Base-by-base conservation (phyloP, 495 filamentous ascomycete genomes). In the Articulospora tetracladia region DNA sequence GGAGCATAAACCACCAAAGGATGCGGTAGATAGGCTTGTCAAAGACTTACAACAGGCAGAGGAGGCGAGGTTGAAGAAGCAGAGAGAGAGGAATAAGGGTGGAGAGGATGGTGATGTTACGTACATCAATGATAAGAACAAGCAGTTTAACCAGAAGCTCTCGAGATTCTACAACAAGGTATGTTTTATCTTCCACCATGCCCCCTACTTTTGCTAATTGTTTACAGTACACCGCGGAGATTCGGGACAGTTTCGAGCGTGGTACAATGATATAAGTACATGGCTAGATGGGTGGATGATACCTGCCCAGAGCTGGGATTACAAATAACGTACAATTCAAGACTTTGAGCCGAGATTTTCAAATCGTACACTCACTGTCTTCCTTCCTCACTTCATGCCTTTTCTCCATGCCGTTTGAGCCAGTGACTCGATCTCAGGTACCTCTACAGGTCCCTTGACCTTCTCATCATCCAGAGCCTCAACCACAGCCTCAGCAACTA, bases 61-160 rank as follows among this genome's bases (percentile, higher is more conserved):
- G 76, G 92, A 96, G 64, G 77, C 82, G 27, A 77, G 91, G 34
- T 72, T 97, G 73, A 90, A 89, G 81, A 93, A 94, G 77, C 83
- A 90, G 64, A 86, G 82, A 69, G 90, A 92, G 59, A 81, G 91
- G 57, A 84, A 81, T 72, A 83, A 90, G 63, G 89, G 90, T 23
- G 85, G 81, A 51, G 84, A 87, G 49, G 91, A 92, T 32, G 84
- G 82, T 25, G 94, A 98, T 71, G 90, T 98, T 60, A 98, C 95
- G 11, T 98, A 95, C 75, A 98, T 98, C 81, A 98, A 98, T 73
- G 92, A 97, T 74, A 97, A 98, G 88, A 96, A 96, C 79, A 96
- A 96, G 79, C 91, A 96, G 78, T 98, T 98, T 78, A 98, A 98
- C 82, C 88, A 94, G 77, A 98, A 98, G 76, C 74, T 98, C 74